phyloP scores from a whole-genome alignment of 345 rosid genomes.

The Rhodamnia argentea region DNA sequence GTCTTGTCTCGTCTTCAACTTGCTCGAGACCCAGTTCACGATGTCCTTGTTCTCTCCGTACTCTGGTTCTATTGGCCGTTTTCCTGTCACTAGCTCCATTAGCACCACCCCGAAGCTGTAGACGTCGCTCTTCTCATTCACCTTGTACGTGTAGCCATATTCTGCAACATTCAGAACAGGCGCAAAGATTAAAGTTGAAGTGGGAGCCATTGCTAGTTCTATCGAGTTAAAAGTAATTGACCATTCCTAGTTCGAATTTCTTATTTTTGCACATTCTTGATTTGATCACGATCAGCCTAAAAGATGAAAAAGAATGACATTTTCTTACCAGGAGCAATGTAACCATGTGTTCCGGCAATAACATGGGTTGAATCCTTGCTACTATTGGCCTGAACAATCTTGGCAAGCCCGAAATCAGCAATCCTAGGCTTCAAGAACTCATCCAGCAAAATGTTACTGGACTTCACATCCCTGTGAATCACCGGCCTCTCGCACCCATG shows the following conservation, averaged over 20 bases:
- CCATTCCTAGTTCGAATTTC: neutral
- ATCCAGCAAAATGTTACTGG: conserved; percentile 26
- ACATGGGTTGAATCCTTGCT: conserved; percentile 2
- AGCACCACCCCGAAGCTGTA: conserved; percentile 18
- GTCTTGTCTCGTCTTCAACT: conserved; percentile 1
- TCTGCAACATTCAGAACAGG: neutral
- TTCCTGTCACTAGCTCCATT: conserved; percentile 13
- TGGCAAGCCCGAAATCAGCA: conserved; percentile 17
- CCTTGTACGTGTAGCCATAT: conserved; percentile 9
- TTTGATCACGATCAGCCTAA: neutral
- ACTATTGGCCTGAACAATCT: conserved; percentile 3
- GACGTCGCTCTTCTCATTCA: conserved; percentile 14
- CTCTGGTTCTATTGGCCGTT: conserved; percentile 1
- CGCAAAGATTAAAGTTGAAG: neutral
- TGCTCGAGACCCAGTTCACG: conserved; percentile 10
- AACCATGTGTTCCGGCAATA: conserved; percentile 13
- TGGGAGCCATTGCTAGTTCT: neutral
- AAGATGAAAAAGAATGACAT: neutral
- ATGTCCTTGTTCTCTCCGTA: conserved; percentile 10
- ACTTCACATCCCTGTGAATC: conserved; percentile 28
- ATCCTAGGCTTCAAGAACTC: conserved; percentile 14
- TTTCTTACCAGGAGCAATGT: conserved; percentile 12
- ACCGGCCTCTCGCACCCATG: conserved; percentile 24
- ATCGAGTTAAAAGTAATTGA: neutral
- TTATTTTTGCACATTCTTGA: neutral